Percentiles rank a stretch among this genome's conserved stretches.
These are phyloP conservation scores for Pseudisothecium myosuroides DNA, from an alignment of 225 moss, liverwort and hornwort genomes.

Conservation along the genomic window DNA sequence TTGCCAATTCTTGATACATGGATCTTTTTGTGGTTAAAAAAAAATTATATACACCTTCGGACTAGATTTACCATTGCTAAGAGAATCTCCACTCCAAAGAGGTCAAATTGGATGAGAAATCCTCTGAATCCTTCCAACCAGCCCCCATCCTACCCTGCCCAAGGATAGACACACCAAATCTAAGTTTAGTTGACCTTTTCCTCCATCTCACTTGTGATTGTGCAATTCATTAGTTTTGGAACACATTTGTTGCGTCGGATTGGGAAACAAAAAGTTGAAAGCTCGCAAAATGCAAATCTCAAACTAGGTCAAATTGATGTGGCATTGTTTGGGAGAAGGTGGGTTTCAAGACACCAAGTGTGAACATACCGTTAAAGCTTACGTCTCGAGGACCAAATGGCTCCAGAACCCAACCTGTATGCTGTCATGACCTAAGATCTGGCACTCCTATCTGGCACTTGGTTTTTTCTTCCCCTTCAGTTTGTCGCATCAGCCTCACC, in stretches of 20 bases:
- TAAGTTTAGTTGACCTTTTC: too few relatives aligned
- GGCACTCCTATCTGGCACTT: neutral
- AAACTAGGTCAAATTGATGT: neutral
- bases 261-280: neutral
- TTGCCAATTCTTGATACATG: too few relatives aligned
- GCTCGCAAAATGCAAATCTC: rapidly evolving
- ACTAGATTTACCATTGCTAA: too few relatives aligned
- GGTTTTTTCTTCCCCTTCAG: too few relatives aligned
- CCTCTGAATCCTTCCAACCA: too few relatives aligned
- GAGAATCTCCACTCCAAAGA: too few relatives aligned
- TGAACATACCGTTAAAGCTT: neutral
- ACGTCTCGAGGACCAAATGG: neutral
- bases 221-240: neutral
- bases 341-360: neutral
- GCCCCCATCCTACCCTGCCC: too few relatives aligned
- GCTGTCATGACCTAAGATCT: neutral
- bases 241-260: rapidly evolving
- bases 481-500: neutral
- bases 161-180: neutral
- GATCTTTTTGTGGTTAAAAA: too few relatives aligned
- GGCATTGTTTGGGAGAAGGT: rapidly evolving
- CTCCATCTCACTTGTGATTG: neutral
- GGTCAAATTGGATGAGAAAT: neutral
- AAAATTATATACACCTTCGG: too few relatives aligned
- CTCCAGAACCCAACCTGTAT: neutral